Evolutionary conservation across 2,329 filamentous ascomycete genomes (phyloP), one percentile per base, ranked within the genome.

Genomic region (Sarocladiaceae sp.): DNA sequence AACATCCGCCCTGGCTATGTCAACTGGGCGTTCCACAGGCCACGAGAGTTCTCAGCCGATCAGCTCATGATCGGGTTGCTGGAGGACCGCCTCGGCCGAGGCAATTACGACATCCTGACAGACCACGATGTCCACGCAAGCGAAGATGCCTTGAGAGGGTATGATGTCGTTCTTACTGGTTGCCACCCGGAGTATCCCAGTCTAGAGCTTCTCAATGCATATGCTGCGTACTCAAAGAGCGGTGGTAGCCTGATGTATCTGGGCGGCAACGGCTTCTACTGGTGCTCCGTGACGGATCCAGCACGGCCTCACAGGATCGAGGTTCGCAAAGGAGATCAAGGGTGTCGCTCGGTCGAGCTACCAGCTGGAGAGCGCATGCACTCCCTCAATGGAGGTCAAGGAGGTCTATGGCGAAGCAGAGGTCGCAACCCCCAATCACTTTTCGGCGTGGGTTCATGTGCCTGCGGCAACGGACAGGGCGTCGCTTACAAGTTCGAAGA

Each of bases 231-330:
- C 46, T 50, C 55, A 24, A 47, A 45, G 3, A 34, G 41, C 2
- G 62, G 63, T 9, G 61, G 63, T 3, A 58, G 55, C 43, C 45
- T 67, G 35, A 59, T 66, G 57, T 66, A 65, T 43, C 49, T 61
- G 6, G 62, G 61, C n/a, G 61, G 62, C 7, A 64, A 65, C 44
- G 60, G 62, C 12, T 64, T 62, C 50, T 64, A 64, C 49, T 64
- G 55, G 57, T 48, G 50, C 3, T 50, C 58, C 4, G 56, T 47
- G 5, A 45, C 48, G 12, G 52, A 58, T 24, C 34, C 48, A 23
- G 46, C 45, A 12, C 48, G 49, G 3, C 49, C 58, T 13, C 58
- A 62, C 47, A 59, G 61, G 16, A 50, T 62, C 16, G 61, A 64
- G 47, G 58, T 63, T 27, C 59, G 60, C 10, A 52, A 55, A 10